Base-by-base conservation (phyloP, 495 filamentous ascomycete species). In the Rostrohypoxylon terebratum region DNA sequence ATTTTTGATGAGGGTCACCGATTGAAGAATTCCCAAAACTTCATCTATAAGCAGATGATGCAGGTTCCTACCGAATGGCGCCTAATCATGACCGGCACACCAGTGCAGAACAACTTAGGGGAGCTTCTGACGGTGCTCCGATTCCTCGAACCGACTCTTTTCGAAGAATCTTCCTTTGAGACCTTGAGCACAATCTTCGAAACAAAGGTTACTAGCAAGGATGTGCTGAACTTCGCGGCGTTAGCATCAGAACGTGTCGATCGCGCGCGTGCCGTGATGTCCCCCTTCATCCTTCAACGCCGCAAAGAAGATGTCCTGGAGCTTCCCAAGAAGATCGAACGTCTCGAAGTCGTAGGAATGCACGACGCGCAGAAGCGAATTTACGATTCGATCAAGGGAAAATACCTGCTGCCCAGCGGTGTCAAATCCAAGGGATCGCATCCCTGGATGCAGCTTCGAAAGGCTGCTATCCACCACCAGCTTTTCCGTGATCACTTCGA, bases 231-330 rank as follows among this genome's bases (percentile, higher is more conserved):
- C 63, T 89, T 90, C 2, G 90, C 93, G 5, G 83, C 98, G 3
- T 82, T 98, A 2, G 96, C 94, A 0, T 88, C 87, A 5, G 93
- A 97, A 77, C 90, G 96, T 4, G 96, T 98, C 54, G 86, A 87
- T 20, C 87, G 94, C 34, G 96, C 96, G 0, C 90, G 93, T 48
- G 92, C 93, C 0, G 98, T 99, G 86, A 89, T 99, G 78, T 92
- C 95, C 38, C 96, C 96, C 0, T 99, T 98, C 77, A 92, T 99
- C 23, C 82, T 99, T 0, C 93, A 96, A 40, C 87, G 96, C 4
- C 94, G 96, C 82, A 99, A 99, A 81, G 90, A 93, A 48, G 94
- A 98, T 71, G 96, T 98, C n/a, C 85, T 98, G 10, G 89, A 96
- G 68, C 83, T 99, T 20, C 94, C 96, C 0, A 82, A 85, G n/a